A percentile compares a stretch with the other conserved stretches of the same genome.
Evolutionary conservation across 495 filamentous ascomycete species (phyloP).

Genomic region (Diplogelasinospora grovesii): DNA sequence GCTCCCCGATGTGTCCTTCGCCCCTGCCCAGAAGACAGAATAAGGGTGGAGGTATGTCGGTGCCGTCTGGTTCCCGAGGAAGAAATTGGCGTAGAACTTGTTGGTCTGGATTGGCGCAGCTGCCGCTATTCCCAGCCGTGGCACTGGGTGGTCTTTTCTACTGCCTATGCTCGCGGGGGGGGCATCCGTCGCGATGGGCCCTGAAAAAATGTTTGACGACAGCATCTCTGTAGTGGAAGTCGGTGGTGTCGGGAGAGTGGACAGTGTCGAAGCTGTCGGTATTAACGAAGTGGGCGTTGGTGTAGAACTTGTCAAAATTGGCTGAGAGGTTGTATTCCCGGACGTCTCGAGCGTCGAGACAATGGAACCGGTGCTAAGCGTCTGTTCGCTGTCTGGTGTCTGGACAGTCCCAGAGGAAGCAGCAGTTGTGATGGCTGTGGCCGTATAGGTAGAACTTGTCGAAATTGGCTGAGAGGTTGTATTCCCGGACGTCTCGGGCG

Average conservation of each 20-base stretch:
- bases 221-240: conserved; percentile 11
- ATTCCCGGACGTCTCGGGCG: conserved; percentile 15
- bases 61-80: conserved; percentile 64
- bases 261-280: not conserved
- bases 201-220: conserved; percentile 38
- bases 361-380: conserved; percentile 13
- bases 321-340: conserved; percentile 14
- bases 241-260: not conserved
- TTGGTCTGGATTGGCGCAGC: conserved; percentile 64
- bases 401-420: conserved; percentile 15
- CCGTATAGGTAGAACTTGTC: conserved; percentile 11
- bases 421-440: conserved; percentile 18
- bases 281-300: conserved; percentile 17
- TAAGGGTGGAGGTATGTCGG: conserved; percentile 83
- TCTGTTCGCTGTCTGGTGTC: conserved; percentile 11
- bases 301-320: conserved; percentile 15
- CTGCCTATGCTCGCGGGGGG: conserved; percentile 49
- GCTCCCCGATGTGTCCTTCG: conserved; percentile 55
- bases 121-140: conserved; percentile 34
- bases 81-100: conserved; percentile 91
- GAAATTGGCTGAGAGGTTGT: conserved; percentile 14
- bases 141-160: conserved; percentile 37
- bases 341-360: conserved; percentile 10
- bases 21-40: conserved; percentile 68
- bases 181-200: conserved; percentile 54